Percentiles rank a stretch among this genome's conserved stretches.
These are phyloP conservation scores for Danielozyma ontarioensis DNA, from an alignment of 805 yeast genomes.

Conservation along the genomic window DNA sequence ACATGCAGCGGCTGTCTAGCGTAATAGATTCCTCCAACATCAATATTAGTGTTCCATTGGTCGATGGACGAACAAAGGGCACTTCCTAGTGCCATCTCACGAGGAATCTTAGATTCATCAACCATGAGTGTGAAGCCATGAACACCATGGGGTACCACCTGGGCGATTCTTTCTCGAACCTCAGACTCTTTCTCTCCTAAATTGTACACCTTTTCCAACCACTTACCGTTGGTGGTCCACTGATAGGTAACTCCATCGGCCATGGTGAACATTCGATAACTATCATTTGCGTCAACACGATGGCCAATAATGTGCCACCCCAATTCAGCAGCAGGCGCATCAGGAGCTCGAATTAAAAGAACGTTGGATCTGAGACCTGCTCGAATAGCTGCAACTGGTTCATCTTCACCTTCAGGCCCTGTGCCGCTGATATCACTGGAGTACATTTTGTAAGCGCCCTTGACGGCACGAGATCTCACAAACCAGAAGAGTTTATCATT, in stretches of 20 bases:
- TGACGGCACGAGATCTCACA: slow-evolving; percentile 59
- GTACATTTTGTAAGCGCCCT: slow-evolving; percentile 60
- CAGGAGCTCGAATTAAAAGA: slow-evolving; percentile 47
- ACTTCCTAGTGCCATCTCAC: slow-evolving; percentile 54
- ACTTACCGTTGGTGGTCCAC: slow-evolving; percentile 59
- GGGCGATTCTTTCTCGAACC: slow-evolving; percentile 59
- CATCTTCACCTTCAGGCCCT: slow-evolving; percentile 46
- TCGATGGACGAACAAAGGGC: slow-evolving; percentile 60
- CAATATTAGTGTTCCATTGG: slow-evolving; percentile 60
- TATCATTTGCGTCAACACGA: slow-evolving; percentile 55
- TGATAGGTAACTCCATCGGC: slow-evolving; percentile 59
- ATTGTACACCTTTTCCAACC: slow-evolving; percentile 52
- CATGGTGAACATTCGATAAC: slow-evolving; percentile 55
- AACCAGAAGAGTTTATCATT: slow-evolving; percentile 46
- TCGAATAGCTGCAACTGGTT: slow-evolving; percentile 53
- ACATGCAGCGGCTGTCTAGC: slow-evolving; percentile 45
- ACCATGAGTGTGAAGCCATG: slow-evolving; percentile 52
- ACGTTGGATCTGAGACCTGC: slow-evolving; percentile 61
- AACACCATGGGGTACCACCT: slow-evolving; percentile 47
- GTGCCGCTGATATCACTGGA: slow-evolving; percentile 35
- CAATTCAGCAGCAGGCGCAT: slow-evolving; percentile 46
- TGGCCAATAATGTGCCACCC: slow-evolving; percentile 64
- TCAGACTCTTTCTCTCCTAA: slow-evolving; percentile 62
- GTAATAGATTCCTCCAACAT: slow-evolving; percentile 61
- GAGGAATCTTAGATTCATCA: slow-evolving; percentile 51